These are phyloP conservation scores for Eleusine coracana DNA, from an alignment of 176 grass and related monocot species.

Conservation along the genomic window DNA sequence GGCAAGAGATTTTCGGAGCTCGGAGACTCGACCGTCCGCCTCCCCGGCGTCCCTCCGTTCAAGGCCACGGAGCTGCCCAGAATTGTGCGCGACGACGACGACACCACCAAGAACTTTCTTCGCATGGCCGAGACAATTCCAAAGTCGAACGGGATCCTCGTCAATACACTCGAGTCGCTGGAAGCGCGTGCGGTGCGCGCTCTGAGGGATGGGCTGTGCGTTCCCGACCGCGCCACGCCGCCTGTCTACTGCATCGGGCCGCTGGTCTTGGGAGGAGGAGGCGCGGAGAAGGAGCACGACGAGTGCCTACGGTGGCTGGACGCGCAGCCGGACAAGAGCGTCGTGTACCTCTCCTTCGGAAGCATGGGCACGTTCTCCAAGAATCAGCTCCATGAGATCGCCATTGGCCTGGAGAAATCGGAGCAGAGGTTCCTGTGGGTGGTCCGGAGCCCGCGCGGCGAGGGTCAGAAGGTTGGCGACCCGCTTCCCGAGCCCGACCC, in stretches of 20 bases:
- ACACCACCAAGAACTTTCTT: not conserved
- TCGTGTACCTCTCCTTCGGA: slow-evolving; percentile 63
- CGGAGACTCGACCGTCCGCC: not conserved
- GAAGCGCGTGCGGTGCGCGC: slow-evolving; percentile 47
- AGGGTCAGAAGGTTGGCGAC: not conserved
- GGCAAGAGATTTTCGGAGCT: not conserved
- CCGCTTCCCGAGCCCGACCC: slow-evolving; percentile 27
- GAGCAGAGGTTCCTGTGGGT: slow-evolving; percentile 58
- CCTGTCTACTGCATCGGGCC: slow-evolving; percentile 58
- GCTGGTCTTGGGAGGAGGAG: not conserved
- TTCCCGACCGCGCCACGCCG: slow-evolving; percentile 27
- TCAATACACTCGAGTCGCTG: slow-evolving; percentile 56
- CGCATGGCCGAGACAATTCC: not conserved
- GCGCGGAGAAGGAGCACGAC: slow-evolving; percentile 6
- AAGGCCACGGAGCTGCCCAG: slow-evolving; percentile 30
- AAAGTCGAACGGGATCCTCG: slow-evolving; percentile 33
- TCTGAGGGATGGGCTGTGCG: slow-evolving; percentile 30
- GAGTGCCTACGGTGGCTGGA: slow-evolving; percentile 54
- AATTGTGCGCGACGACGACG: not conserved
- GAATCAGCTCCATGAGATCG: slow-evolving; percentile 53
- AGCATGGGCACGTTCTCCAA: slow-evolving; percentile 46
- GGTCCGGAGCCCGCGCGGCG: slow-evolving; percentile 10
- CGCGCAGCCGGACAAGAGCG: slow-evolving; percentile 42
- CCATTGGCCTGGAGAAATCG: slow-evolving; percentile 47
- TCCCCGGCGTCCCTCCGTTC: slow-evolving; percentile 36